Conservation (phyloP, 176 grass and related monocot species). For the Neostapfia colusana region DNA sequence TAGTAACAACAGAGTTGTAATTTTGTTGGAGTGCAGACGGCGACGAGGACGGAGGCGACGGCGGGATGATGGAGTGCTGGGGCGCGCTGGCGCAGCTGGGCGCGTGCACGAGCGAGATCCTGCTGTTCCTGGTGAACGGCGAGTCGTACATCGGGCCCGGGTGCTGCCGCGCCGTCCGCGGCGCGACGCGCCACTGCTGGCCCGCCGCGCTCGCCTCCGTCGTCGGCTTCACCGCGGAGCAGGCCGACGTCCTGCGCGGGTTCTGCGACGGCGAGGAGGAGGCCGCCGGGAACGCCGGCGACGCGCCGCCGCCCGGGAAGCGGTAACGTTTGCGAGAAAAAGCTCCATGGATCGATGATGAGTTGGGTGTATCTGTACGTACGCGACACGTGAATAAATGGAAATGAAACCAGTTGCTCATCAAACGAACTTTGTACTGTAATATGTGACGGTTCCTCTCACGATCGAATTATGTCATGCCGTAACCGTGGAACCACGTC, state of each 20-base stretch:
- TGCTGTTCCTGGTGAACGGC: slow-evolving; percentile 80
- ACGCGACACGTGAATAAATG: too few species aligned
- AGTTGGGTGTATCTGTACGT: too few species aligned
- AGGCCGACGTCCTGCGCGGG: slow-evolving; percentile 60
- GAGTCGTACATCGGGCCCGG: slow-evolving; percentile 69
- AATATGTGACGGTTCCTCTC: too few species aligned
- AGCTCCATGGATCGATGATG: not conserved
- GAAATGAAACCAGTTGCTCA: too few species aligned
- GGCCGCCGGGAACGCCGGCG: not conserved
- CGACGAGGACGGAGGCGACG: not conserved
- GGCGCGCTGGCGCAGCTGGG: slow-evolving; percentile 55
- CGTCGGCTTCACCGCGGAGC: slow-evolving; percentile 65
- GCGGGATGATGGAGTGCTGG: slow-evolving; percentile 60
- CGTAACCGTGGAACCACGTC: too few species aligned
- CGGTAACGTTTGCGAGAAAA: too few species aligned
- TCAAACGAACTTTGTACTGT: too few species aligned
- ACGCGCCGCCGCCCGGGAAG: not conserved
- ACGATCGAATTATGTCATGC: too few species aligned
- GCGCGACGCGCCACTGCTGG: slow-evolving; percentile 74
- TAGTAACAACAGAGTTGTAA: not conserved
- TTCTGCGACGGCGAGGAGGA: slow-evolving; percentile 56
- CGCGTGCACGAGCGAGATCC: slow-evolving; percentile 71
- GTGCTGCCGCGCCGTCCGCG: slow-evolving; percentile 71
- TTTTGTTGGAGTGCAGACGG: not conserved
- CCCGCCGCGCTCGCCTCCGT: slow-evolving; percentile 60